Conservation (phyloP, 352 stramenopile genomes). For the Globisporangium rhizosaccharum region DNA sequence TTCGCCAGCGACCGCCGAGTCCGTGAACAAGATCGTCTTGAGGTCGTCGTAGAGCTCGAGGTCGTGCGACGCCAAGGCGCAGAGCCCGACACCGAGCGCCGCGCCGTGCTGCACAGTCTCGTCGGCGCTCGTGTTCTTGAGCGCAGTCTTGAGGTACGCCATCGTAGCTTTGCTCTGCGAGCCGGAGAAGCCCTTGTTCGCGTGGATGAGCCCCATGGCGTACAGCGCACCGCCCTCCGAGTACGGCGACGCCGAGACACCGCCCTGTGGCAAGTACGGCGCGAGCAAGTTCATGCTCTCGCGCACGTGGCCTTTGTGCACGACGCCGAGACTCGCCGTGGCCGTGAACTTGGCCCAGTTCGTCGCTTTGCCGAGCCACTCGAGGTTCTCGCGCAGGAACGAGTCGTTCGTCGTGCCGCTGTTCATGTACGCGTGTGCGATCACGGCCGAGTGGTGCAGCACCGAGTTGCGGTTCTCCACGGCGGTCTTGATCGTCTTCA, state of each 20-base stretch:
- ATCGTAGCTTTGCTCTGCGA: conserved; percentile 79
- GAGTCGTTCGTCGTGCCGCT: conserved; percentile 96
- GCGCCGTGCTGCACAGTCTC: conserved; percentile 98
- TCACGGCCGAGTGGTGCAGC: conserved; percentile 96
- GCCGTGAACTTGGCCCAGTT: conserved; percentile 99
- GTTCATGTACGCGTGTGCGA: conserved; percentile 96
- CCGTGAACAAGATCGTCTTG: conserved; percentile 96
- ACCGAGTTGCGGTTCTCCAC: conserved; percentile 95
- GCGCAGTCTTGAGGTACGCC: conserved; percentile 81
- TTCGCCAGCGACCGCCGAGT: conserved; percentile 97
- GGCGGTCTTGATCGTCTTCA: conserved; percentile 93
- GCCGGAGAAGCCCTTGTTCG: conserved; percentile 90
- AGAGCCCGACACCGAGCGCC: conserved; percentile 96
- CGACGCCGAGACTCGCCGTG: conserved; percentile 96
- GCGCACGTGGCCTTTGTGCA: conserved; percentile 97
- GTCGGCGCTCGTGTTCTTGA: conserved; percentile 87
- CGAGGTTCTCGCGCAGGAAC: conserved; percentile 98
- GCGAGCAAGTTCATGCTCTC: conserved; percentile 97
- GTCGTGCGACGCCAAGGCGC: conserved; percentile 92
- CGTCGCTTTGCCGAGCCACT: conserved; percentile 98
- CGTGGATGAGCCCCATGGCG: conserved; percentile 97
- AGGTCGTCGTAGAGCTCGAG: conserved; percentile 95
- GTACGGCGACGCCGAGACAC: conserved; percentile 90
- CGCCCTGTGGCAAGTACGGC: conserved; percentile 94
- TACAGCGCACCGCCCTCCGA: conserved; percentile 97